Base-by-base conservation (phyloP, 148 eudicot genomes). In the Rhododendron ovatum region DNA sequence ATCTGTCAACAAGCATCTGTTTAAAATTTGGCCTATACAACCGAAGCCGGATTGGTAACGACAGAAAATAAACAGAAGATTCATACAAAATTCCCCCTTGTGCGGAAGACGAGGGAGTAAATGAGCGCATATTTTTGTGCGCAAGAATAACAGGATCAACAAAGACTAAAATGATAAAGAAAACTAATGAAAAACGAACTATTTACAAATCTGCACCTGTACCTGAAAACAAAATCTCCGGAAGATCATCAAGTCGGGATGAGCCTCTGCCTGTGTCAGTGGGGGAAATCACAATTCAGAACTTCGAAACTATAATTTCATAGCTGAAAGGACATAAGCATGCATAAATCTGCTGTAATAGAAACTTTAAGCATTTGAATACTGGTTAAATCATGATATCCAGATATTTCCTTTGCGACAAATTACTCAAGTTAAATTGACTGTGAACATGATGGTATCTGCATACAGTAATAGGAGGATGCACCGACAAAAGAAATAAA, bases 131-230 rank as follows among this genome's bases (percentile, higher is more conserved):
- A 41, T 41, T 81, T 37, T n/a, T 12, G 35, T 14, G 71, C 48
- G 14, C 10, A 14, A 20, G 22, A 81, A 59, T 82, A 82, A 82
- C 84, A 35, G 48, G n/a, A 59, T 57, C 9, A 22, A 82, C 71
- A 82, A 59, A 57, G 47, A 82, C 10, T 5, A 55, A 53, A 22
- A 57, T 37, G 18, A 4, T 82, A 35, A 50, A 51, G 7, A 33
- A 50, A 80, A n/a, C 17, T 9, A 13, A 80, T 15, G 0, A 20
- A 11, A 51, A 51, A 50, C 7, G 0, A 50, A 1, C 65, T 82
- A 59, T 82, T 82, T 82, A 59, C 84, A 82, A 14, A 82, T 22
- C 71, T 22, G 73, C 30, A 11, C 71, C 69, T 37, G 73, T 82
- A 59, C 84, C 73, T 11, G 35, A 48, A 81, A 81, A 33, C 67